phyloP scores from a whole-genome alignment of 257 asterid genomes.

The Prunella vulgaris region DNA sequence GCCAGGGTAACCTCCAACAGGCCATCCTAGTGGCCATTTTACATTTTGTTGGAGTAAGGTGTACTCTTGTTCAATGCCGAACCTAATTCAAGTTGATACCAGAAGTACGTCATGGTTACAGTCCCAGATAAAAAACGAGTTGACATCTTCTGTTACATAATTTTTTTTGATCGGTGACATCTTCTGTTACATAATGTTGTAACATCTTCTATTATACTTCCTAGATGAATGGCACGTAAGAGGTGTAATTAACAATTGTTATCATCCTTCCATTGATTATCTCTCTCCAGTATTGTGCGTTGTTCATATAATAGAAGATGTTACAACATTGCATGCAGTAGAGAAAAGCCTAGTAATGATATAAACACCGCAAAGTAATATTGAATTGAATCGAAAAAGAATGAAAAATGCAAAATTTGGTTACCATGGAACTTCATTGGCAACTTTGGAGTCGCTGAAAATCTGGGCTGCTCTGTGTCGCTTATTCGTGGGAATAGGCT shows the following conservation, averaged over 20 bases:
- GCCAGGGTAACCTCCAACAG: conserved; percentile 94
- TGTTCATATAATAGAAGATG: too few relatives aligned
- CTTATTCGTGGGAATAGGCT: conserved; percentile 96
- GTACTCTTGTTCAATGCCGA: conserved; percentile 90
- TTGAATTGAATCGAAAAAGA: background rate
- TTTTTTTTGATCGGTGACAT: too few relatives aligned
- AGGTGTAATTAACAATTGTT: background rate
- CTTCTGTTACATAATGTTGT: too few relatives aligned
- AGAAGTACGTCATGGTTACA: background rate
- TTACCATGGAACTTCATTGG: conserved; percentile 88
- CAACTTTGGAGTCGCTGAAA: conserved; percentile 76
- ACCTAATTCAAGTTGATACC: conserved; percentile 46
- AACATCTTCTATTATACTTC: too few relatives aligned
- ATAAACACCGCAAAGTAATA: background rate
- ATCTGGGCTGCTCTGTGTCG: conserved; percentile 84
- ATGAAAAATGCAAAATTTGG: background rate
- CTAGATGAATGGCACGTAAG: too few relatives aligned
- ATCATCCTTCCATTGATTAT: too few relatives aligned
- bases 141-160: background rate
- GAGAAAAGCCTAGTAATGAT: too few relatives aligned
- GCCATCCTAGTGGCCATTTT: conserved; percentile 98
- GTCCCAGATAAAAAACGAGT: background rate
- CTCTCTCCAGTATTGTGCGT: too few relatives aligned
- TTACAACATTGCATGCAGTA: too few relatives aligned
- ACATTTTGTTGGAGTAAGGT: conserved; percentile 78